Evolutionary conservation across 805 yeast species (phyloP).

Genomic region (Candida bentonensis): DNA sequence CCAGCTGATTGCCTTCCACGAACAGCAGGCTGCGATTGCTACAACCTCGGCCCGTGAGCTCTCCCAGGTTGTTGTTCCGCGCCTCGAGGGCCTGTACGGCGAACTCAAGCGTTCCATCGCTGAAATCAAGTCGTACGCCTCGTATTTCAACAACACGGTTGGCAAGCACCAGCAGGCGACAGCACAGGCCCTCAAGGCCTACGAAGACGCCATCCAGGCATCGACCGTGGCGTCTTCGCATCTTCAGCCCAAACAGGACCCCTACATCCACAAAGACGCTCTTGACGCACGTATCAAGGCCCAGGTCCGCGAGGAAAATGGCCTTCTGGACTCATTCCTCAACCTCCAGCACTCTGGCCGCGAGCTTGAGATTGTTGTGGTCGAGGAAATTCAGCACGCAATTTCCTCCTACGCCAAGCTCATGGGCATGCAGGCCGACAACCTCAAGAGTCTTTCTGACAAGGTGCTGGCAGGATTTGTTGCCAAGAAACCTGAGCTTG

Average conservation of each 20-base stretch:
- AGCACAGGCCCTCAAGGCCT: slow-evolving; percentile 38
- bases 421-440: slow-evolving; percentile 30
- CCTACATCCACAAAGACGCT: slow-evolving; percentile 56
- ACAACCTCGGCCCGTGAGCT: slow-evolving; percentile 46
- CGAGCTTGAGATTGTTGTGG: slow-evolving; percentile 79
- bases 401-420: slow-evolving; percentile 57
- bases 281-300: slow-evolving; percentile 66
- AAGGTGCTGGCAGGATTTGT: slow-evolving; percentile 63
- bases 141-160: slow-evolving; percentile 73
- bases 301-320: slow-evolving; percentile 74
- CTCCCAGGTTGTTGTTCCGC: slow-evolving; percentile 45
- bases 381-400: slow-evolving; percentile 73
- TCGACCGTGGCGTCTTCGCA: slow-evolving; percentile 34
- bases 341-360: slow-evolving; percentile 81
- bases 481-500: slow-evolving; percentile 63
- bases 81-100: slow-evolving; percentile 52
- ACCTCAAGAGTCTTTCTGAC: slow-evolving; percentile 35
- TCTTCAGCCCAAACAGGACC: slow-evolving; percentile 52
- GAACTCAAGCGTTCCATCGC: slow-evolving; percentile 75
- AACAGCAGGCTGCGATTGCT: slow-evolving; percentile 43
- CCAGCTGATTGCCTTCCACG: slow-evolving; percentile 50
- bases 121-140: slow-evolving; percentile 68
- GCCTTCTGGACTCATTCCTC: slow-evolving; percentile 73
- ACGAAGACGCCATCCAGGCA: slow-evolving; percentile 48
- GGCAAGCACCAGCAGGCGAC: slow-evolving; percentile 56